Evolutionary conservation across 179 eudicot species (phyloP), one percentile per base, ranked within the genome.

Genomic region (Camellia oleifera): DNA sequence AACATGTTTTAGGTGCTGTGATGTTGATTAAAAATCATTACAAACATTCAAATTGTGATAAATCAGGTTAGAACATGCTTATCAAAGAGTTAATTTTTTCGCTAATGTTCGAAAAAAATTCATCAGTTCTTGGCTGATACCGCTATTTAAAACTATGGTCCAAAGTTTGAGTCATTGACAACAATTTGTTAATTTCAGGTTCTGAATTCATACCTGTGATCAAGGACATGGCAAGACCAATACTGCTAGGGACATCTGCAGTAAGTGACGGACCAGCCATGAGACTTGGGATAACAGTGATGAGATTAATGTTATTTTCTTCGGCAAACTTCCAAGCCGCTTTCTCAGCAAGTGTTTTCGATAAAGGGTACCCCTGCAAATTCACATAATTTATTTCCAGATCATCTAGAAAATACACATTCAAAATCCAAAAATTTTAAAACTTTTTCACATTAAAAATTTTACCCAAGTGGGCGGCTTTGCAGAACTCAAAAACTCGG

Each of bases 401-500:
- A 74, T 56, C 64, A 58, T 32, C 42, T 53, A 13, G 13, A 7
- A 14, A 4, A 18, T 26, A 17, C 7, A 66, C 4, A 53, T 2
- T 9, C 13, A 10, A 68, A 69, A 52, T 66, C 52, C 26, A 15
- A 45, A 54, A 61, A 52, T 0, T 65, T 4, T 8, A 64, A 20
- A 23, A 46, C 13, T 50, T 2, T 2, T 44, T 26, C 20, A 32
- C 40, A 32, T 26, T 26, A 26, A 26, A 26, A 65, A 52, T 67
- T 15, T 52, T 88, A 92, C 97, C 97, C 97, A 92, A 83, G 91
- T 83, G 60, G 97, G 92, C 4, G 95, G 97, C 80, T 88, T 91
- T 14, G 78, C 79, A 50, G 90, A 82, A 76, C 82, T 83, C 40
- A 92, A 81, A 64, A 91, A 88, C 81, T 91, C 91, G 11, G 84